Conservation (phyloP, 2,329 filamentous ascomycete species). For the Polytolypa hystricis region DNA sequence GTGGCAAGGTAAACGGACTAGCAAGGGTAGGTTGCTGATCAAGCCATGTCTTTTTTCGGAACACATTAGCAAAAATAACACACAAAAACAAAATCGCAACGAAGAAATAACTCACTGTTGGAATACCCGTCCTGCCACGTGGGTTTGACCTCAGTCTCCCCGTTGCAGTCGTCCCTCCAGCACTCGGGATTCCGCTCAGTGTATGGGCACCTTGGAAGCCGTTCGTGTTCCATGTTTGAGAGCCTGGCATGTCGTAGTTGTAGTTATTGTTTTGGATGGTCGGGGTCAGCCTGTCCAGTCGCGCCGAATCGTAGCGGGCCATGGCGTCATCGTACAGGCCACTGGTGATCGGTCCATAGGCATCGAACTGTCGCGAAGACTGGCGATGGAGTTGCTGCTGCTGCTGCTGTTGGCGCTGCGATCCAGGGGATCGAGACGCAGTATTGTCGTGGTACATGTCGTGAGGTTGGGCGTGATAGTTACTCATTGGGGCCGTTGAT, state of each 20-base stretch:
- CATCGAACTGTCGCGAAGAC: conserved; percentile 67
- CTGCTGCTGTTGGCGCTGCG: conserved; percentile 51
- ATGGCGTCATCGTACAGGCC: conserved; percentile 62
- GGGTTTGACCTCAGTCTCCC: conserved; percentile 46
- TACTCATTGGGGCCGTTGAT: too few relatives aligned
- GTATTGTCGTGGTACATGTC: conserved; percentile 59
- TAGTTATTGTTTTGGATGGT: conserved; percentile 49
- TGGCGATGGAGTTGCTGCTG: conserved; percentile 57
- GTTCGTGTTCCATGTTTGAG: conserved; percentile 71
- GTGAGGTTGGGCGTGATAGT: too few relatives aligned
- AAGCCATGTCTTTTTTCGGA: conserved; percentile 46
- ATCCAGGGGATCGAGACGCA: conserved; percentile 61
- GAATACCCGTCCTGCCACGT: conserved; percentile 51
- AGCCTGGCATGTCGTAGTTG: conserved; percentile 55
- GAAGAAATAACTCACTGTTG: conserved; percentile 51
- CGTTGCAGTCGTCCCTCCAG: conserved; percentile 43
- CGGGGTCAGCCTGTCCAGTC: conserved; percentile 47
- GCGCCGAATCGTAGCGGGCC: conserved; percentile 44
- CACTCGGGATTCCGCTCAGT: conserved; percentile 53
- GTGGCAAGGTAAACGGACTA: conserved; percentile 36
- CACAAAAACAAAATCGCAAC: conserved; percentile 1
- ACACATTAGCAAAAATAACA: conserved; percentile 6
- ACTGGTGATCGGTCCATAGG: conserved; percentile 54
- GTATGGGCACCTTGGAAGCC: conserved; percentile 56
- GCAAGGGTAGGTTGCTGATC: conserved; percentile 43